These are phyloP conservation scores for Malus hybrid DNA, from an alignment of 331 rosid species.

Conservation along the genomic window DNA sequence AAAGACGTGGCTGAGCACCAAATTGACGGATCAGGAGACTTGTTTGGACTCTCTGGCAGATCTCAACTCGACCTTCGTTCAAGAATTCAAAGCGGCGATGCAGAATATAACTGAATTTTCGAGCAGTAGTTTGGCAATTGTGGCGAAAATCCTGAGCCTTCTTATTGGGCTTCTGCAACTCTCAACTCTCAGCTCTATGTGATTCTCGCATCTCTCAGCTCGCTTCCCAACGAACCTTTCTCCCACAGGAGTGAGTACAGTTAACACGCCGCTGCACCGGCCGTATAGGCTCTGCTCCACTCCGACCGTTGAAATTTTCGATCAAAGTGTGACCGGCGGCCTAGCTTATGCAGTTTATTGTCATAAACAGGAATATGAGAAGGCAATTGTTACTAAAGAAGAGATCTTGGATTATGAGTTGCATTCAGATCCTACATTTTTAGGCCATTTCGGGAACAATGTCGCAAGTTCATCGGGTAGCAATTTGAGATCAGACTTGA, in stretches of 20 bases:
- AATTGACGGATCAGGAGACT: slow-evolving; percentile 56
- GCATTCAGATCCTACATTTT: neutral
- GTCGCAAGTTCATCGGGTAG: slow-evolving; percentile 76
- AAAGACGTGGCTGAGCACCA: slow-evolving; percentile 67
- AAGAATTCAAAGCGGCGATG: slow-evolving; percentile 25
- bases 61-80: slow-evolving; percentile 34
- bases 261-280: neutral
- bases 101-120: slow-evolving; percentile 56
- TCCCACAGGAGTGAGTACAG: neutral
- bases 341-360: neutral
- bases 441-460: slow-evolving; percentile 24
- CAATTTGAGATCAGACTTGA: slow-evolving; percentile 46
- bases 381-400: slow-evolving; percentile 41
- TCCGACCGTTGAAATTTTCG: neutral
- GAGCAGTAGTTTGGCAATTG: slow-evolving; percentile 72
- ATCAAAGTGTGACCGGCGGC: neutral
- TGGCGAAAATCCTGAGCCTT: slow-evolving; percentile 28
- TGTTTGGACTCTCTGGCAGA: slow-evolving; percentile 56
- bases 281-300: neutral
- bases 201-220: neutral
- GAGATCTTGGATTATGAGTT: slow-evolving; percentile 55
- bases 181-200: no score
- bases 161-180: neutral
- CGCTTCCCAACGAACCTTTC: neutral
- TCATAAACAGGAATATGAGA: slow-evolving; percentile 16